Conservation (phyloP, 2,329 filamentous ascomycete genomes). For the Fusarium brachygibbosum region DNA sequence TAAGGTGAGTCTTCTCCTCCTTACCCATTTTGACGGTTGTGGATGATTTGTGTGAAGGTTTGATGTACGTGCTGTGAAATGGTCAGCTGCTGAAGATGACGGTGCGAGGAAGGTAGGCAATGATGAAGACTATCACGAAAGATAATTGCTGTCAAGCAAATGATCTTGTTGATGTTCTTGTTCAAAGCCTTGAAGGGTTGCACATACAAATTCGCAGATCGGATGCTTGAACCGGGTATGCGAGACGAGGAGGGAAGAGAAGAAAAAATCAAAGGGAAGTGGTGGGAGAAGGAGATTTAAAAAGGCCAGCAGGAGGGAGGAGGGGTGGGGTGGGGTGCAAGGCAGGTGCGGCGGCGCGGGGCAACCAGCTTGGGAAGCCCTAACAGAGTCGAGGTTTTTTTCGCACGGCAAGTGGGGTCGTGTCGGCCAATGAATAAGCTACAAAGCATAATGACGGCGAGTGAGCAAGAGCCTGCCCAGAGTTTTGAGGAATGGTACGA, state of each 20-base stretch:
- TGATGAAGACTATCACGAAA: conserved; percentile 13
- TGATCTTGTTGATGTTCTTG: conserved; percentile 27
- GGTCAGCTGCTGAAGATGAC: conserved; percentile 35
- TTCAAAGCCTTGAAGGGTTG: conserved; percentile 25
- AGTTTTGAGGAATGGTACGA: conserved; percentile 44
- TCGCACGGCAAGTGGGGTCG: conserved; percentile 13
- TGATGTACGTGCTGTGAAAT: conserved; percentile 44
- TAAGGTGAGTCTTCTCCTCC: conserved; percentile 95
- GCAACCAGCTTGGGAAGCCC: conserved; percentile 54
- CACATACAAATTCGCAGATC: conserved; percentile 59
- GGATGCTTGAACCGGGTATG: conserved; percentile 62
- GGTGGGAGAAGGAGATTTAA: conserved; percentile 59
- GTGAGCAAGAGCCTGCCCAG: conserved; percentile 26
- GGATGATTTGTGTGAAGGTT: conserved; percentile 42
- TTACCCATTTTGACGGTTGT: conserved; percentile 71
- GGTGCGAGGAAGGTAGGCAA: conserved; percentile 6
- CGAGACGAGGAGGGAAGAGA: conserved; percentile 59
- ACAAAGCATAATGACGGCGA: conserved; percentile 19
- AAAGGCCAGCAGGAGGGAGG: conserved; percentile 52
- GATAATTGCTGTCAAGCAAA: conserved; percentile 19
- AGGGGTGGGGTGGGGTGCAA: conserved; percentile 48
- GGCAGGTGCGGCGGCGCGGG: conserved; percentile 52
- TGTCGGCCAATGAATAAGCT: conserved; percentile 38
- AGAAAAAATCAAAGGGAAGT: conserved; percentile 54
- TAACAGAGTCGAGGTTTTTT: conserved; percentile 54